Evolutionary conservation across 2,329 filamentous ascomycete species (phyloP).

Genomic region (Ceratocystis diversiconidia): DNA sequence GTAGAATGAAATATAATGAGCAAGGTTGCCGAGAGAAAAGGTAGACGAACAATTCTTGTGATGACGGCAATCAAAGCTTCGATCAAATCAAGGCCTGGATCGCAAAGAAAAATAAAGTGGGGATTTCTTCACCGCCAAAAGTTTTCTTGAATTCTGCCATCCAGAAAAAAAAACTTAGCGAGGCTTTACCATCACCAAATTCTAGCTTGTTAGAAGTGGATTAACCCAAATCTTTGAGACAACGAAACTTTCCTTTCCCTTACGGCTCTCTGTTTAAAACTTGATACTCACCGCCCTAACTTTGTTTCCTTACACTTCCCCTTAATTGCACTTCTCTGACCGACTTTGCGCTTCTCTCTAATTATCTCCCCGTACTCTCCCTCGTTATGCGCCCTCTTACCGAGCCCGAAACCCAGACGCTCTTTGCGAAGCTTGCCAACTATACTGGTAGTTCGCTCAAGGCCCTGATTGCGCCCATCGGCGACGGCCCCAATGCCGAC

Average conservation of each 20-base stretch:
- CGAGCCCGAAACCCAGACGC: conserved; percentile 61
- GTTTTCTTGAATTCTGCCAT: conserved; percentile 22
- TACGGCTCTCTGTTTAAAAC: not conserved
- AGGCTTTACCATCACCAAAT: conserved; percentile 8
- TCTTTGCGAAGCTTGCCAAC: conserved; percentile 85
- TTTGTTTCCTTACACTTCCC: not conserved
- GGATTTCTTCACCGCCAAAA: conserved; percentile 22
- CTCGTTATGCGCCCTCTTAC: conserved; percentile 64
- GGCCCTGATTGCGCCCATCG: conserved; percentile 62
- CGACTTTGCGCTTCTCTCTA: conserved; percentile 2
- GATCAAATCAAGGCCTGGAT: not conserved
- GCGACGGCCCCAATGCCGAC: conserved; percentile 53
- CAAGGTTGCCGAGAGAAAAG: not conserved
- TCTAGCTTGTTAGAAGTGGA: conserved; percentile 7
- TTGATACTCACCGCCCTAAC: not conserved
- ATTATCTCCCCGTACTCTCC: not conserved
- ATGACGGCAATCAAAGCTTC: not conserved
- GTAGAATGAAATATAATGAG: not conserved
- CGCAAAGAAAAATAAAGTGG: conserved; percentile 18
- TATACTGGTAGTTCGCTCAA: conserved; percentile 82
- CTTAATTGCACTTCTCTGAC: not conserved
- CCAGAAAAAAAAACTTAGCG: conserved; percentile 17
- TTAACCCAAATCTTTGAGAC: conserved; percentile 11
- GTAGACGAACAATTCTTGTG: not conserved
- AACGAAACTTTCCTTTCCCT: not conserved